These are phyloP conservation scores for Gynostemma pentaphyllum DNA, from an alignment of 306 rosid species.

Conservation along the genomic window DNA sequence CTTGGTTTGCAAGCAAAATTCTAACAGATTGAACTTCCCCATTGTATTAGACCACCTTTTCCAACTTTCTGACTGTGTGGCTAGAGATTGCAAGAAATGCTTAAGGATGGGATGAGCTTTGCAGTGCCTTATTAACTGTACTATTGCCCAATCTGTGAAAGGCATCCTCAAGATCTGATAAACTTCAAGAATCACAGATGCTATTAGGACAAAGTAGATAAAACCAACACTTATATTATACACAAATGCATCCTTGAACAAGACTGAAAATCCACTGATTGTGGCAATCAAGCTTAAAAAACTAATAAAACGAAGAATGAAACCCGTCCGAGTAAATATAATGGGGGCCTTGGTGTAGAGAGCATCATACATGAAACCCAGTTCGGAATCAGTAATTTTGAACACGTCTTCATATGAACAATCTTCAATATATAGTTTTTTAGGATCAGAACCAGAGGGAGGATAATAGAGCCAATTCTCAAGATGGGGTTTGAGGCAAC, in stretches of 20 bases:
- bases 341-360: slow-evolving; percentile 52
- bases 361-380: slow-evolving; percentile 62
- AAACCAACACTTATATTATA: slow-evolving; percentile 19
- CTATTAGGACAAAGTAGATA: slow-evolving; percentile 26
- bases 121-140: slow-evolving; percentile 33
- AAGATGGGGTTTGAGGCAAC: slow-evolving; percentile 45
- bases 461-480: slow-evolving; percentile 45
- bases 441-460: slow-evolving; percentile 28
- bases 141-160: slow-evolving; percentile 52
- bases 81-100: slow-evolving; percentile 26
- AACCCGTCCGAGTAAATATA: slow-evolving; percentile 40
- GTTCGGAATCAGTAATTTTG: slow-evolving; percentile 39
- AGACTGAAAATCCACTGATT: slow-evolving; percentile 19
- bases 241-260: slow-evolving; percentile 14
- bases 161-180: slow-evolving; percentile 42
- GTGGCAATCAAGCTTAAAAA: slow-evolving; percentile 25
- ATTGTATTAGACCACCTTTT: slow-evolving; percentile 57
- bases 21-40: slow-evolving; percentile 45
- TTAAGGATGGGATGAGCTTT: slow-evolving; percentile 17
- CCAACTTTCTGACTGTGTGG: slow-evolving; percentile 24
- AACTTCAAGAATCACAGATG: slow-evolving; percentile 41
- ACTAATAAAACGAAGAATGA: slow-evolving; percentile 33
- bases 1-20: slow-evolving; percentile 37
- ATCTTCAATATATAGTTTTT: slow-evolving; percentile 22
- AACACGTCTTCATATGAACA: slow-evolving; percentile 26